Evolutionary conservation across 345 rosid species (phyloP).

Genomic region (Citrus australasica): DNA sequence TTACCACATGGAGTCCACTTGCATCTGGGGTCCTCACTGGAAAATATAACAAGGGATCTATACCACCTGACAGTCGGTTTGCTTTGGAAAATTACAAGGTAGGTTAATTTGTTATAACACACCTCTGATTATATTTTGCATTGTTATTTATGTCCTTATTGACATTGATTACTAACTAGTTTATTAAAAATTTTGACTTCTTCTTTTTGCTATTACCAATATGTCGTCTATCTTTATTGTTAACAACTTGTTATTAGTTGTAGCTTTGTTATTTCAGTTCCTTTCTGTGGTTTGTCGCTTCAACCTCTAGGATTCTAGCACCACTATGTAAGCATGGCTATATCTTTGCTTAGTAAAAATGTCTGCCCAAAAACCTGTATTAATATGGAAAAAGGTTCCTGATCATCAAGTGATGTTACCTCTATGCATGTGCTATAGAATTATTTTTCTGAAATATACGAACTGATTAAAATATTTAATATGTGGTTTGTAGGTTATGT

Average conservation of each 20-base stretch:
- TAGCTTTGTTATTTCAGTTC: not conserved
- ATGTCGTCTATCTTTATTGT: not conserved
- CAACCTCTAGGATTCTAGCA: not conserved
- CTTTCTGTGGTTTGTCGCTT: not conserved
- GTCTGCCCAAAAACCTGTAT: not conserved
- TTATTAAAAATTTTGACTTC: not conserved
- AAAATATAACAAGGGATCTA: constrained; percentile 78
- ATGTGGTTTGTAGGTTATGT: not conserved
- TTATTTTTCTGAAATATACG: not conserved
- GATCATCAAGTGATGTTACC: not conserved
- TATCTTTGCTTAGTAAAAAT: not conserved
- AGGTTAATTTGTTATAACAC: constrained; percentile 4
- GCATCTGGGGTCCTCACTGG: constrained; percentile 99
- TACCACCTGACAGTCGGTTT: constrained; percentile 91
- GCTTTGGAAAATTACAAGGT: constrained; percentile 96
- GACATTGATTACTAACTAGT: not conserved
- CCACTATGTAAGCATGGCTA: not conserved
- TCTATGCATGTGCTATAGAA: not conserved
- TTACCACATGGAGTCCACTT: constrained; percentile 98
- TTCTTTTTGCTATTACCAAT: not conserved
- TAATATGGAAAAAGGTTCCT: not conserved
- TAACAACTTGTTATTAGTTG: not conserved
- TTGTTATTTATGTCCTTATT: not conserved
- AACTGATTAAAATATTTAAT: not conserved
- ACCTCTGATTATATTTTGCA: not conserved